These are phyloP conservation scores for Euryodendron excelsum DNA, from an alignment of 148 eudicot species.

Conservation along the genomic window DNA sequence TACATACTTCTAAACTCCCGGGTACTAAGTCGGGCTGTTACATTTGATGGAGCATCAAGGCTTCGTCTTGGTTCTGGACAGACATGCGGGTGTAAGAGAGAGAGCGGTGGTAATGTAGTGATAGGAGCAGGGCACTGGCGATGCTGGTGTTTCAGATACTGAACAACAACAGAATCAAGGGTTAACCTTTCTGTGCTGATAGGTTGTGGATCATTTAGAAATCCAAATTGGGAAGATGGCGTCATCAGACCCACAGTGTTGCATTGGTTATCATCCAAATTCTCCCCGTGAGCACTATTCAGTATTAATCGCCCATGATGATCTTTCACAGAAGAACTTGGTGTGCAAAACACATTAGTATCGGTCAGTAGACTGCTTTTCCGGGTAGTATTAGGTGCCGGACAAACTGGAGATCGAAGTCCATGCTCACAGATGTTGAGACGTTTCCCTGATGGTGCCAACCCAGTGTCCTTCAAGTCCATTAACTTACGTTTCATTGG, in stretches of 20 bases:
- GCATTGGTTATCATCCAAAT: conserved; percentile 52
- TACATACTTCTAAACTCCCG: conserved; percentile 87
- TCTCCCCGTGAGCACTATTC: conserved; percentile 30
- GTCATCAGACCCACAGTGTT: conserved; percentile 30
- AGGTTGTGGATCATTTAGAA: conserved; percentile 51
- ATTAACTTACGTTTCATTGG: conserved; percentile 85
- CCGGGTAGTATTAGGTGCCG: conserved; percentile 56
- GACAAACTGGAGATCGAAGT: conserved; percentile 59
- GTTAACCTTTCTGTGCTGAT: conserved; percentile 63
- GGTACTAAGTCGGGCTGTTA: conserved; percentile 78
- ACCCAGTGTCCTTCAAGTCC: conserved; percentile 53
- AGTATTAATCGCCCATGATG: conserved; percentile 40
- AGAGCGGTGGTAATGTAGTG: conserved; percentile 93
- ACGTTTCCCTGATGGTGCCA: conserved; percentile 51
- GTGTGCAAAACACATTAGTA: conserved; percentile 42
- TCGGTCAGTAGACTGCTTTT: conserved; percentile 56
- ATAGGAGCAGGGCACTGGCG: conserved; percentile 99
- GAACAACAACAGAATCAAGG: conserved; percentile 84
- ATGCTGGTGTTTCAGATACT: conserved; percentile 95
- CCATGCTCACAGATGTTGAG: conserved; percentile 56
- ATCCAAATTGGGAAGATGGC: conserved; percentile 40
- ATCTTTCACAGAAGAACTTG: conserved; percentile 53
- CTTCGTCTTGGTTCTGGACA: conserved; percentile 89
- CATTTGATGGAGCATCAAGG: conserved; percentile 90
- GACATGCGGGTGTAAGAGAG: conserved; percentile 89